These are phyloP conservation scores for Melocanna baccifera DNA, from an alignment of 176 grass and related monocot genomes.

Conservation along the genomic window DNA sequence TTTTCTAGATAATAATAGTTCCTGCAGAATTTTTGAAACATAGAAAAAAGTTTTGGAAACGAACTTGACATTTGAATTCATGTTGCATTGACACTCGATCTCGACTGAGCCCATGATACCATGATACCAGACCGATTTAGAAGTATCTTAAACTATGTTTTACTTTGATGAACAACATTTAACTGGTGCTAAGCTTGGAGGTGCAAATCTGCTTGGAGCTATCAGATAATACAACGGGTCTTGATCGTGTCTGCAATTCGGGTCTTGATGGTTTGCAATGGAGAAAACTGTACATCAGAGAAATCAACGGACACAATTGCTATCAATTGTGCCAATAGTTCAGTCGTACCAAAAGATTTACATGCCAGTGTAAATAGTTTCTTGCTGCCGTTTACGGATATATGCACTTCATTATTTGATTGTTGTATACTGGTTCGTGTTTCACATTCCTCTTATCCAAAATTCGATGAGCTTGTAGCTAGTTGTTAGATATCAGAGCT, in stretches of 20 bases:
- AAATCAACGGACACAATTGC: not conserved
- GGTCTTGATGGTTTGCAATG: not conserved
- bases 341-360: not conserved
- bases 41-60: not conserved
- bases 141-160: not conserved
- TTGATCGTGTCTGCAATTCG: not conserved
- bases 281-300: not conserved
- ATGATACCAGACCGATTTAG: not conserved
- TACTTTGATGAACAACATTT: constrained; percentile 57
- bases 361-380: not conserved
- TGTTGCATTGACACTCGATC: constrained; percentile 22
- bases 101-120: too few relatives aligned
- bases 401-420: not conserved
- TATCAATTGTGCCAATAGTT: not conserved
- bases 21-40: constrained; percentile 1
- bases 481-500: not conserved
- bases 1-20: constrained; percentile 18
- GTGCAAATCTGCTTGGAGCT: constrained; percentile 87
- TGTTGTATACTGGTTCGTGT: not conserved
- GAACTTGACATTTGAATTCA: not conserved
- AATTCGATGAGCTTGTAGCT: not conserved
- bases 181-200: constrained; percentile 80
- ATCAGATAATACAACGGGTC: constrained; percentile 49
- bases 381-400: not conserved
- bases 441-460: not conserved